Base-by-base conservation (phyloP, 2,329 filamentous ascomycete species). In the Fusarium buharicum region DNA sequence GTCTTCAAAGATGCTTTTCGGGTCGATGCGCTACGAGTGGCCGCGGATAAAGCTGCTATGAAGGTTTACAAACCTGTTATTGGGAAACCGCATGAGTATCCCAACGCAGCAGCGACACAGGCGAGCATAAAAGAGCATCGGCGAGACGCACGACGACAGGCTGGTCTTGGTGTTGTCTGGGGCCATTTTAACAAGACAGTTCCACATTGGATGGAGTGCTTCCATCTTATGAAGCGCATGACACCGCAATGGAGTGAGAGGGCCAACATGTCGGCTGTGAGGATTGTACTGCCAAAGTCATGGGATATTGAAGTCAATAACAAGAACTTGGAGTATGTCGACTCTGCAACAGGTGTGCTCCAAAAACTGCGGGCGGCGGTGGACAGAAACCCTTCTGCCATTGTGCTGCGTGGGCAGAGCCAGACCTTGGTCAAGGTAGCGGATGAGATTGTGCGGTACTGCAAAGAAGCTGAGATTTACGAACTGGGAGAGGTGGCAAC, bases 141-240 rank as follows among this genome's bases (percentile, higher is more conserved):
- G 41, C 38, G 55, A 47, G 66, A 73, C 65, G 62, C 76, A 14
- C 66, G 66, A n/a, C 72, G 73, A 7, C 80, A 82, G 59, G 57
- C 72, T 3, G 74, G 74, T 4, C 69, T 78, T 37, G 73, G 77
- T 36, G 67, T 68, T 16, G 70, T 77, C 18, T 75, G 74, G 54
- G 60, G 67, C 17, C 65, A 69, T 12, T 72, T 74, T 49, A 52
- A 62, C 1, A 67, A 63, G 31, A 67, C 62, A 14, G 64, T 73
- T 31, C 70, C 75, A 2, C 71, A 78, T 55, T 84, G 80, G 80
- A 74, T 72, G 13, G 60, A 69, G 6, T 75, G 77, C 11, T 73
- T 83, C 36, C 57, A 69, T 9, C 59, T 75, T 4, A 73, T 84
- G 55, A 73, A 73, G 58, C 66, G 67, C 13, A 74, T 69, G 62